A percentile compares a stretch with the other conserved stretches of the same genome.
These are phyloP conservation scores for Knoxia roxburghii DNA, from an alignment of 257 asterid genomes.

Conservation along the genomic window DNA sequence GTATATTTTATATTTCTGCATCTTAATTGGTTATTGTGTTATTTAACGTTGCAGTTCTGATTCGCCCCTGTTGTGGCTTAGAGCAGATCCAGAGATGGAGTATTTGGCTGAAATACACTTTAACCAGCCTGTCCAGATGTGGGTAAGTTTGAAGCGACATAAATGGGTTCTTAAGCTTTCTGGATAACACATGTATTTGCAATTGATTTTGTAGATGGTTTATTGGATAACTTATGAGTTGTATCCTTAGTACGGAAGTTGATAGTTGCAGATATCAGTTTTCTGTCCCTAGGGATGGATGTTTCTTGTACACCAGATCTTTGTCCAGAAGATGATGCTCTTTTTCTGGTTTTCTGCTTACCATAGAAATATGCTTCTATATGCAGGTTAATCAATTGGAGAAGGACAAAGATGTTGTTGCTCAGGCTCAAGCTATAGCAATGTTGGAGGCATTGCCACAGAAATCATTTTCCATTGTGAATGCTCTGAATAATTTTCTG, in stretches of 20 bases:
- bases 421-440: slow-evolving; percentile 92
- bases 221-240: neutral
- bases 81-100: slow-evolving; percentile 99
- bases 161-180: neutral
- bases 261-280: neutral
- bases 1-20: slow-evolving; percentile 10
- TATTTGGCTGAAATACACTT: slow-evolving; percentile 88
- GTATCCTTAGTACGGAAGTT: neutral
- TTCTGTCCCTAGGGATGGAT: neutral
- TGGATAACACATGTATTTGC: neutral
- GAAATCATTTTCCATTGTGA: slow-evolving; percentile 70
- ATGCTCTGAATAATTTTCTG: slow-evolving; percentile 77
- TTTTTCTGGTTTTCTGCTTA: neutral
- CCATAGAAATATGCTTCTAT: neutral
- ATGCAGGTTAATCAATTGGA: slow-evolving; percentile 89
- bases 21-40: slow-evolving; percentile 4
- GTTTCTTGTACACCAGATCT: neutral
- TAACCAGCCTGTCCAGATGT: slow-evolving; percentile 95
- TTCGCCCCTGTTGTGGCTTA: slow-evolving; percentile 93
- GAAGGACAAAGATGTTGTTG: slow-evolving; percentile 94
- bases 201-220: neutral
- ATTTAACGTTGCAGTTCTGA: slow-evolving; percentile 64
- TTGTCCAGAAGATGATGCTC: neutral
- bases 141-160: slow-evolving; percentile 69
- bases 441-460: slow-evolving; percentile 79